Base-by-base conservation (phyloP, 169 alveolate species). In the Plasmodium vivax region DNA sequence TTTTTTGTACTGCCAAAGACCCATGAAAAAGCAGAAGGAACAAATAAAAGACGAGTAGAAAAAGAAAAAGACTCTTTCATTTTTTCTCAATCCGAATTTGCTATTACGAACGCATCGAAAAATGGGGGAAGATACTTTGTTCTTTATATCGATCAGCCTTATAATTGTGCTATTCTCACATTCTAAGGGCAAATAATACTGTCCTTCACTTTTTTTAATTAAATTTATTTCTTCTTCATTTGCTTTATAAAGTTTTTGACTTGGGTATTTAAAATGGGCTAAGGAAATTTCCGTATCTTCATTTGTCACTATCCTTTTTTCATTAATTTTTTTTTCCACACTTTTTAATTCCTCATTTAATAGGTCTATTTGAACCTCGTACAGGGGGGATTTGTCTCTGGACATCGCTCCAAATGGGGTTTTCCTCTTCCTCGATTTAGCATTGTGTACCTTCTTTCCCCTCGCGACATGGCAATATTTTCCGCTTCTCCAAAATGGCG, bases 71-170 rank as follows among this genome's bases (percentile, higher is more conserved):
- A 94, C 93, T 80, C 95, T 93, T 95, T 97, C 99, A 12, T 96
- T 97, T 84, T 96, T 95, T 41, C 98, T 96, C 74, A 97, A 90
- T 32, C 99, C 99, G 54, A 95, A 97, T 90, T 97, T 98, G 72
- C 98, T 95, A 93, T 82, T 95, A 72, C 93, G 96, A 10, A 96
- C 96, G 27, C 97, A 84, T 30, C 96, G 84, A 77, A 95, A 88
- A 6, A 97, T 97, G 4, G 98, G 98, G 19, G 98, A 96, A 2
- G 97, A 94, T 19, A 96, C 98, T 10, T 92, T 96, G 75, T 95
- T 95, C 34, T 88, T 83, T 51, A 96, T 92, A 54, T 96, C 92
- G 19, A 97, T 96, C 34, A 97, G 83, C 41, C 98, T 95, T 51
- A 97, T 96, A n/a, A 96, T 94, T 30, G 97, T 96, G 77, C 97